These are phyloP conservation scores for Geranium brycei DNA, from an alignment of 345 rosid species.

Conservation along the genomic window DNA sequence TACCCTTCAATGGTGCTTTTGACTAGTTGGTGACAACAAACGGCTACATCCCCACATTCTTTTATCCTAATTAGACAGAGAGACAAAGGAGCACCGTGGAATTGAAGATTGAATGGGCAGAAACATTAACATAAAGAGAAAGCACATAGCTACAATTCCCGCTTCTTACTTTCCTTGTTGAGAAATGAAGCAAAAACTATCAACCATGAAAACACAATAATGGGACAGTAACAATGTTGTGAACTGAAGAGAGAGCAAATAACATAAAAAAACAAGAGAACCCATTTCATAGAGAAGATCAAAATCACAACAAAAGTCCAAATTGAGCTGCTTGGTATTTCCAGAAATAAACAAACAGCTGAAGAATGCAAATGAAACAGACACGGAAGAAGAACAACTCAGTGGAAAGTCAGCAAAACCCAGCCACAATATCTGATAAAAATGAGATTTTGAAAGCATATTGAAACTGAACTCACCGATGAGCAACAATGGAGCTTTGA, in stretches of 20 bases:
- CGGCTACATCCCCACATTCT: not conserved
- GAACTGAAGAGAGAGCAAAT: not conserved
- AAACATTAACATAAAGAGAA: not conserved
- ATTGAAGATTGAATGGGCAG: not conserved
- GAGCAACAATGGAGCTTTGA: conserved; percentile 26
- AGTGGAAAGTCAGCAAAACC: conserved; percentile 10
- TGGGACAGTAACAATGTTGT: not conserved
- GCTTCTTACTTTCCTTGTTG: not conserved
- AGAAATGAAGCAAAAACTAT: not conserved
- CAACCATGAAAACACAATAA: not conserved
- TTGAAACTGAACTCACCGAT: conserved; percentile 20
- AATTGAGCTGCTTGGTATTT: not conserved
- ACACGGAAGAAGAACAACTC: no score
- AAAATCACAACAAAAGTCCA: not conserved
- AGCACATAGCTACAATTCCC: not conserved
- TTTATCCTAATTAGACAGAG: not conserved
- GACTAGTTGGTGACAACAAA: not conserved
- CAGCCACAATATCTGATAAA: conserved; percentile 6
- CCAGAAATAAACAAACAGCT: not conserved
- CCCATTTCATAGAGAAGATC: not conserved
- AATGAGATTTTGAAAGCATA: not conserved
- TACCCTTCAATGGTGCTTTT: not conserved
- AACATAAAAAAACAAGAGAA: not conserved
- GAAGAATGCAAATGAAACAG: not conserved
- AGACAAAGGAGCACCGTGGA: not conserved